These are phyloP conservation scores for Suillus tomentosus DNA, from an alignment of 768 basidiomycete species.

Conservation along the genomic window DNA sequence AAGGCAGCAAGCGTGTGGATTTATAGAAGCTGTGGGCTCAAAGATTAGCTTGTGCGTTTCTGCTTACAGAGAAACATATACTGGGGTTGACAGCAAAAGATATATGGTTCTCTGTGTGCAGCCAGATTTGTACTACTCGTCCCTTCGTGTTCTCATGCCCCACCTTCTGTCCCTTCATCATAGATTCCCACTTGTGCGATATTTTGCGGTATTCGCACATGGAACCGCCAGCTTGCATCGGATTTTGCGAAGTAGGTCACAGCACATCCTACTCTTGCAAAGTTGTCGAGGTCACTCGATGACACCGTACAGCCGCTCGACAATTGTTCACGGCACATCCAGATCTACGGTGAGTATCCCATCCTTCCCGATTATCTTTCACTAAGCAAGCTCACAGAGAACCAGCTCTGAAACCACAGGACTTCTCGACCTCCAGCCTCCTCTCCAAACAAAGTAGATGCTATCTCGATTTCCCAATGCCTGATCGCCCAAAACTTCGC, in stretches of 20 bases:
- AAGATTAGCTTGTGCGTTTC: slow-evolving; percentile 88
- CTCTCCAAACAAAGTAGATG: neutral
- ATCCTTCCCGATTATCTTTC: neutral
- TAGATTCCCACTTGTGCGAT: too few species aligned
- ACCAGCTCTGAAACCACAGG: neutral
- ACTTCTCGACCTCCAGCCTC: neutral
- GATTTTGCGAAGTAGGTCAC: neutral
- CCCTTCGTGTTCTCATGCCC: too few species aligned
- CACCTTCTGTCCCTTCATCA: too few species aligned
- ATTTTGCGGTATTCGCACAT: neutral
- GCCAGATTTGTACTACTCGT: too few species aligned
- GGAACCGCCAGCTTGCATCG: neutral
- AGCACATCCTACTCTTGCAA: neutral
- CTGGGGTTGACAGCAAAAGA: slow-evolving; percentile 4
- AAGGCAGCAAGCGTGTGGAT: slow-evolving; percentile 84
- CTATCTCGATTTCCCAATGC: neutral
- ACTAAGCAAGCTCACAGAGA: neutral
- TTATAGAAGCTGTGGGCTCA: slow-evolving; percentile 82
- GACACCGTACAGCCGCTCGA: neutral
- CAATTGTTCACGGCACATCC: neutral
- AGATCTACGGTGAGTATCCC: neutral
- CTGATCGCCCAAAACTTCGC: neutral
- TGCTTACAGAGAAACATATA: neutral
- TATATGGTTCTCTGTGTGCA: too few species aligned
- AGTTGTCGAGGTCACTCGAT: neutral